Percentiles rank a stretch among this genome's conserved stretches.
phyloP scores from a whole-genome alignment of 345 rosid genomes.

The Punica granatum region DNA sequence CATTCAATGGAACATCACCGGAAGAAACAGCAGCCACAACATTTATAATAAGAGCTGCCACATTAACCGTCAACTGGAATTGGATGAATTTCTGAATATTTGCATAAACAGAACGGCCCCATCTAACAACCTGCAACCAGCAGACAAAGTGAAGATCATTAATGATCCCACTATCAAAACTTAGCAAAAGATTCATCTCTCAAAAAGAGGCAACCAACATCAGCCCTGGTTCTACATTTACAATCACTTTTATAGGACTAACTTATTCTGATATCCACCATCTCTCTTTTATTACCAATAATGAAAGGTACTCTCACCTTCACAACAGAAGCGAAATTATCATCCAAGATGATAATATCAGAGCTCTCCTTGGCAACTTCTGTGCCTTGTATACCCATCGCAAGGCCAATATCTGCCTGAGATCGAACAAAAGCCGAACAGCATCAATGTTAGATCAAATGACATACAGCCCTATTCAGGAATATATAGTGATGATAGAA shows the following conservation, averaged over 20 bases:
- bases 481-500: not conserved
- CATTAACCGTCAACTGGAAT: constrained; percentile 95
- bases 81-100: constrained; percentile 98
- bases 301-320: constrained; percentile 40
- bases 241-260: not conserved
- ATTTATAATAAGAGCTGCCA: constrained; percentile 88
- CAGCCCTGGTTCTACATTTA: not conserved
- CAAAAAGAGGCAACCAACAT: not conserved
- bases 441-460: not conserved
- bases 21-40: constrained; percentile 90
- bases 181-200: not conserved
- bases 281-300: not conserved
- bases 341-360: constrained; percentile 92
- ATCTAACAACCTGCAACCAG: constrained; percentile 66
- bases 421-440: not conserved
- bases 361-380: constrained; percentile 99
- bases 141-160: not conserved
- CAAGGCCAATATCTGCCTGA: constrained; percentile 95
- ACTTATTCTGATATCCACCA: not conserved
- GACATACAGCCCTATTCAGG: not conserved
- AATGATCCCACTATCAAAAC: not conserved
- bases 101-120: constrained; percentile 99
- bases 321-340: constrained; percentile 88
- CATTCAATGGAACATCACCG: constrained; percentile 94
- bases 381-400: constrained; percentile 99